Evolutionary conservation across 495 filamentous ascomycete genomes (phyloP), one percentile per base, ranked within the genome.

Genomic region (Penicillium maclennaniae): DNA sequence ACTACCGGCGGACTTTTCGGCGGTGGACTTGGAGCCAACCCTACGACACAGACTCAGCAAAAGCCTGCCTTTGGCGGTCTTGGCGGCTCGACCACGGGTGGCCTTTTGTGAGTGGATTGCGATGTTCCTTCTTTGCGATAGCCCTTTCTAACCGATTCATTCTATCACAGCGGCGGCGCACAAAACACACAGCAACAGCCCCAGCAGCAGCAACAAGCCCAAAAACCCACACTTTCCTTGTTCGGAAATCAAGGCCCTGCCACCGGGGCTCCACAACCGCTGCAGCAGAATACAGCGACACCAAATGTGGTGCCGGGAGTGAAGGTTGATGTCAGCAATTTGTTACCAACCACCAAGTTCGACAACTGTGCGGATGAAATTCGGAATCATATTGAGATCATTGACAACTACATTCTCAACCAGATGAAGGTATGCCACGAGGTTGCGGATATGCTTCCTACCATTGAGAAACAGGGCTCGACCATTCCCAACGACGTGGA

Each of bases 341-440:
- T 97, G 20, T 80, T 87, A 10, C 82, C 87, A 6, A 96, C 91
- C 0, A 96, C 93, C 7, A 87, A 93, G 49, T 96, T 91, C 73
- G 85, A 86, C 66, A 92, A 96, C 72, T 84, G 95, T 37, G 81
- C 88, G 40, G 87, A 92, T 58, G 81, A 87, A 34, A 73, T 97
- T n/a, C 88, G 95, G 56, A 80, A 80, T 43, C 66, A 87, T 42
- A 86, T 98, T 40, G 81, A 87, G 46, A 63, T 66, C 12, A 82
- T 95, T 54, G 92, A 98, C 66, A 76, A 79, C 17, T 78, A 80
- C 61, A 87, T 96, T 53, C 76, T 85, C 27, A 73, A 77, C 45
- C 87, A 91, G 61, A 89, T 91, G 37, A 69, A 73, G n/a, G 61
- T 73, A 55, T 76, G 71, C 58, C 68, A 75, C 38, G 74, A 77